Evolutionary conservation across 164 flowering plant species (phyloP).

Genomic region (Stephania japonica): DNA sequence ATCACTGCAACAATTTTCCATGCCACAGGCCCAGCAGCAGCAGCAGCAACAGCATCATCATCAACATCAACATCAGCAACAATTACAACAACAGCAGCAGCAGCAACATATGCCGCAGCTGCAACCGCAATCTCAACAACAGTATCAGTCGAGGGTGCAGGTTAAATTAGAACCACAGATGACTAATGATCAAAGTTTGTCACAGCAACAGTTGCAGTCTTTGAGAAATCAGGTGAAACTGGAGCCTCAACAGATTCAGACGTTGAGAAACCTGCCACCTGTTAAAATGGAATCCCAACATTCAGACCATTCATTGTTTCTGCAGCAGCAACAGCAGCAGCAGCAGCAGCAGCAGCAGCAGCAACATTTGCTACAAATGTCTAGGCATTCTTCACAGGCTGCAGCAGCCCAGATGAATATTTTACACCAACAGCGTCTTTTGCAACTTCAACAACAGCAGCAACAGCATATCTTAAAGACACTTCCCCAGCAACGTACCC

Average conservation of each 20-base stretch:
- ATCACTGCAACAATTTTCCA: constrained; percentile 15
- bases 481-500: constrained; percentile 66
- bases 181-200: constrained; percentile 53
- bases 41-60: constrained; percentile 29
- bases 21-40: constrained; percentile 14
- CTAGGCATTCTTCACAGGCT: constrained; percentile 74
- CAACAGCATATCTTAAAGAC: constrained; percentile 55
- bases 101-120: not conserved
- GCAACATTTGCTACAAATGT: constrained; percentile 54
- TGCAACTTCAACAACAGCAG: constrained; percentile 51
- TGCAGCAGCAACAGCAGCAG: constrained; percentile 77
- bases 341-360: constrained; percentile 76
- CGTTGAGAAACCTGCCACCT: constrained; percentile 47
- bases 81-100: constrained; percentile 3
- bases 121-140: constrained; percentile 13
- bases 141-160: constrained; percentile 44
- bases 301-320: constrained; percentile 60
- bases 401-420: constrained; percentile 65
- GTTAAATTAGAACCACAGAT: constrained; percentile 78
- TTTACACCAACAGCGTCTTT: constrained; percentile 61
- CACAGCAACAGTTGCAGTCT: constrained; percentile 55
- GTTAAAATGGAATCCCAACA: constrained; percentile 83
- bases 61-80: constrained; percentile 40
- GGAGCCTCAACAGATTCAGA: constrained; percentile 67
- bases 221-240: constrained; percentile 60